Conservation (phyloP, 495 filamentous ascomycete species). For the Trichocladium antarcticum region DNA sequence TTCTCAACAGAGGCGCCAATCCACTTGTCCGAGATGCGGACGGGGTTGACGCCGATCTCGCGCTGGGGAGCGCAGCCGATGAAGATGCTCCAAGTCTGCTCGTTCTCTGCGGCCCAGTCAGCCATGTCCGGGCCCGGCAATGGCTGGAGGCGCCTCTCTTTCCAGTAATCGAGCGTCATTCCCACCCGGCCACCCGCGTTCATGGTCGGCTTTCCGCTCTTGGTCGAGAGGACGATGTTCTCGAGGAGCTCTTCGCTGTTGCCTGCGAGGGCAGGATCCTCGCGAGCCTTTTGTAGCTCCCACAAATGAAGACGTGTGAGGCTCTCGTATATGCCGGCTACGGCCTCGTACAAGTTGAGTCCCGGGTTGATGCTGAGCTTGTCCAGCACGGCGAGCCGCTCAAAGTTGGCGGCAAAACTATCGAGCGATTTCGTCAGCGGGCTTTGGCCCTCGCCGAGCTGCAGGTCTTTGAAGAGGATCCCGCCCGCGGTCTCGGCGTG, state of each 20-base stretch:
- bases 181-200: slow-evolving; percentile 63
- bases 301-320: slow-evolving; percentile 52
- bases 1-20: slow-evolving; percentile 50
- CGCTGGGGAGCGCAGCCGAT: slow-evolving; percentile 50
- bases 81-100: slow-evolving; percentile 47
- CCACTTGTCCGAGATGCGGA: slow-evolving; percentile 59
- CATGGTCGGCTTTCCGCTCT: slow-evolving; percentile 68
- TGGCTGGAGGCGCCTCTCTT: slow-evolving; percentile 44
- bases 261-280: slow-evolving; percentile 35
- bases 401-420: slow-evolving; percentile 68
- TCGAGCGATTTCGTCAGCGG: slow-evolving; percentile 51
- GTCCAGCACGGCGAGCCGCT: slow-evolving; percentile 66
- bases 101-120: slow-evolving; percentile 19
- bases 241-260: slow-evolving; percentile 43
- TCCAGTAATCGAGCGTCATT: slow-evolving; percentile 80
- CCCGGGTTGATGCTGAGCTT: slow-evolving; percentile 59
- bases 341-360: slow-evolving; percentile 79
- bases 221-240: slow-evolving; percentile 48
- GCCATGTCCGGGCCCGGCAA: slow-evolving; percentile 21
- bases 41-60: slow-evolving; percentile 41
- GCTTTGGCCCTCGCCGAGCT: slow-evolving; percentile 34
- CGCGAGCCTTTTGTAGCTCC: slow-evolving; percentile 51
- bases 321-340: slow-evolving; percentile 66
- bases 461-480: slow-evolving; percentile 46
- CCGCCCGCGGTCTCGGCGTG: slow-evolving; percentile 39